Percentiles rank a stretch among this genome's conserved stretches.
Conservation (phyloP, 2,329 filamentous ascomycete species). For the Fusarium denticulatum region DNA sequence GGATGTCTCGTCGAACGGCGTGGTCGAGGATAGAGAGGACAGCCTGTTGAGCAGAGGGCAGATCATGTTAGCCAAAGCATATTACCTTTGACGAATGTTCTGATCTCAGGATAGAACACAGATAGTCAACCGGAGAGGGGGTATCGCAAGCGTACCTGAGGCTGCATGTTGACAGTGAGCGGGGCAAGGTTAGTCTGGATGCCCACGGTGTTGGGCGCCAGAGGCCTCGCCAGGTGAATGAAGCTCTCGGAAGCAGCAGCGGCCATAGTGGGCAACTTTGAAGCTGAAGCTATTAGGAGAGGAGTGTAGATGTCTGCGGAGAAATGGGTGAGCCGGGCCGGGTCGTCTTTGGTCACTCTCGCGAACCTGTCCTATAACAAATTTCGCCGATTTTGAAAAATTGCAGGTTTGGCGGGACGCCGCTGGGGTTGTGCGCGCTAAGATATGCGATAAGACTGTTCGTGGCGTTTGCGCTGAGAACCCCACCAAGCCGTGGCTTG, state of each 20-base stretch:
- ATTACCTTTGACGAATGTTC: neutral
- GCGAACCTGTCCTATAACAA: slow-evolving; percentile 47
- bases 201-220: slow-evolving; percentile 82
- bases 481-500: slow-evolving; percentile 50
- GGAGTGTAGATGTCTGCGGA: slow-evolving; percentile 27
- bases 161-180: slow-evolving; percentile 93
- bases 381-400: slow-evolving; percentile 57
- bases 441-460: slow-evolving; percentile 53
- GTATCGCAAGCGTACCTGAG: slow-evolving; percentile 73
- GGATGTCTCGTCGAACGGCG: slow-evolving; percentile 83
- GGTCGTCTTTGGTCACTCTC: slow-evolving; percentile 36
- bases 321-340: slow-evolving; percentile 34
- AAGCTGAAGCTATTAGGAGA: slow-evolving; percentile 16
- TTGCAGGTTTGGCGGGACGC: slow-evolving; percentile 53
- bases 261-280: slow-evolving; percentile 74
- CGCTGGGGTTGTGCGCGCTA: slow-evolving; percentile 64
- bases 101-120: slow-evolving; percentile 4
- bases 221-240: slow-evolving; percentile 91
- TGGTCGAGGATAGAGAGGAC: slow-evolving; percentile 89
- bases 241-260: slow-evolving; percentile 81
- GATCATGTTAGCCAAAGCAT: slow-evolving; percentile 16
- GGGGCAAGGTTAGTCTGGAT: slow-evolving; percentile 88
- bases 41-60: slow-evolving; percentile 55
- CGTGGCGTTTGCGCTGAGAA: slow-evolving; percentile 44
- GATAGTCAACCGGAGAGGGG: slow-evolving; percentile 16